Percentiles rank a stretch among this genome's conserved stretches.
Evolutionary conservation across 768 basidiomycete genomes (phyloP).

Genomic region (Macrolepiota albuminosa): DNA sequence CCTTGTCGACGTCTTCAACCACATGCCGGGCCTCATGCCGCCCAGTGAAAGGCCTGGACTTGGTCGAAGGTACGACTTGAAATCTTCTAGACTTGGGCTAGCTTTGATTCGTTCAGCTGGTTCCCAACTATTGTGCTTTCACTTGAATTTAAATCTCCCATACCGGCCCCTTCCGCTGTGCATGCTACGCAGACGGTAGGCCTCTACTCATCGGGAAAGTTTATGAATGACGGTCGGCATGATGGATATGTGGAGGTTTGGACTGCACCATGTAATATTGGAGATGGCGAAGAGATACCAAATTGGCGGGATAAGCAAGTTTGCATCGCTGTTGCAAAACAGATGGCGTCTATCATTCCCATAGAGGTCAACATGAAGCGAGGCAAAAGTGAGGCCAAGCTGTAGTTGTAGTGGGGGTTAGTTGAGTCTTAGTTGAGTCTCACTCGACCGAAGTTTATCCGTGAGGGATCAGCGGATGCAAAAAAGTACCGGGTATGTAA

Average conservation of each 20-base stretch:
- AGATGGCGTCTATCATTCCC: slow-evolving; percentile 52
- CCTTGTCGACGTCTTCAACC: slow-evolving; percentile 50
- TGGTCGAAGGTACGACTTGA: slow-evolving; percentile 22
- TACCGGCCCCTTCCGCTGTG: slow-evolving; percentile 36
- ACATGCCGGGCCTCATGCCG: slow-evolving; percentile 44
- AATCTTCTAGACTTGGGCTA: neutral
- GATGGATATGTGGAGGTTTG: slow-evolving; percentile 60
- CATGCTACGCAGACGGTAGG: slow-evolving; percentile 52
- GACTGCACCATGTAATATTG: slow-evolving; percentile 57
- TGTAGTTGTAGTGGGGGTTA: slow-evolving; percentile 10
- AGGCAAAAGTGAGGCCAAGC: slow-evolving; percentile 19
- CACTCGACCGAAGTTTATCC: neutral
- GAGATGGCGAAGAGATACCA: slow-evolving; percentile 32
- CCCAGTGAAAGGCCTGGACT: slow-evolving; percentile 35
- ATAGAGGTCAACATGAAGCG: slow-evolving; percentile 34
- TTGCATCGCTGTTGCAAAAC: slow-evolving; percentile 57
- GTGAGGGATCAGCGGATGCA: neutral
- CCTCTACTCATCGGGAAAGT: slow-evolving; percentile 47
- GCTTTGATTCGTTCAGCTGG: slow-evolving; percentile 19
- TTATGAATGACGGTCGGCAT: slow-evolving; percentile 50
- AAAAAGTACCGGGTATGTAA: neutral
- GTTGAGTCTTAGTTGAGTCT: too few relatives aligned
- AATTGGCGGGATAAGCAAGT: slow-evolving; percentile 61
- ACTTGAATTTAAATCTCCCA: slow-evolving; percentile 59
- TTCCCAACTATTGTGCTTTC: slow-evolving; percentile 57